These are phyloP conservation scores for Hemisphaericaspora xylofermentans DNA, from an alignment of 1,139 yeast genomes.

Conservation along the genomic window DNA sequence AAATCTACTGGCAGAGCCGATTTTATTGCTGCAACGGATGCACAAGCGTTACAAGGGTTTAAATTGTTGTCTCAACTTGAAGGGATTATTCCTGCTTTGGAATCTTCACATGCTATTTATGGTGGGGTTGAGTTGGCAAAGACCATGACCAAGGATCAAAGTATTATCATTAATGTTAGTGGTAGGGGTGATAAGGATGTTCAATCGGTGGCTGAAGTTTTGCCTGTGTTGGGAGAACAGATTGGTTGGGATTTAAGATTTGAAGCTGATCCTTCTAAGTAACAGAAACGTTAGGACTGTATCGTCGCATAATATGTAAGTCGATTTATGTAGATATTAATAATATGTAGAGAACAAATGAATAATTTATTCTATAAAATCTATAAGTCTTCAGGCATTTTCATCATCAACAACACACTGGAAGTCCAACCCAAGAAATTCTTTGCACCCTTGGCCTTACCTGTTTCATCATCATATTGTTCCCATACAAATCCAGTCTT, in stretches of 20 bases:
- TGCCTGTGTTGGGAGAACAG: conserved; percentile 84
- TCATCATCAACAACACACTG: conserved; percentile 75
- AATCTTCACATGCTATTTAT: conserved; percentile 91
- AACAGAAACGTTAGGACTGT: conserved; percentile 2
- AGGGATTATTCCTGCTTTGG: conserved; percentile 98
- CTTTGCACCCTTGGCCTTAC: conserved; percentile 77
- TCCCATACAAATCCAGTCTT: conserved; percentile 87
- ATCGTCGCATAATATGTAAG: too few species aligned
- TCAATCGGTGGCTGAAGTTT: conserved; percentile 91
- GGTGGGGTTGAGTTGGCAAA: conserved; percentile 91
- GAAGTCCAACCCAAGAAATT: conserved; percentile 97
- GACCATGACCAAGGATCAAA: conserved; percentile 74
- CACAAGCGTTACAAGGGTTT: conserved; percentile 90
- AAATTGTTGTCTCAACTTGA: conserved; percentile 84
- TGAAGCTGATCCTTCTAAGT: conserved; percentile 52
- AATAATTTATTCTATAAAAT: not conserved
- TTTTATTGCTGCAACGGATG: conserved; percentile 85
- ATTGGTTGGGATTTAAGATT: conserved; percentile 97
- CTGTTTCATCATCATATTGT: conserved; percentile 78
- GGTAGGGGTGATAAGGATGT: conserved; percentile 99
- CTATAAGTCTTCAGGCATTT: conserved; percentile 55
- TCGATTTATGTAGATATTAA: not conserved
- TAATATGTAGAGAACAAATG: not conserved
- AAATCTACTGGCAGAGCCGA: conserved; percentile 90
- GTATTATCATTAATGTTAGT: conserved; percentile 82